Conservation (phyloP, 83 land plant species). For the Thuja plicata region DNA sequence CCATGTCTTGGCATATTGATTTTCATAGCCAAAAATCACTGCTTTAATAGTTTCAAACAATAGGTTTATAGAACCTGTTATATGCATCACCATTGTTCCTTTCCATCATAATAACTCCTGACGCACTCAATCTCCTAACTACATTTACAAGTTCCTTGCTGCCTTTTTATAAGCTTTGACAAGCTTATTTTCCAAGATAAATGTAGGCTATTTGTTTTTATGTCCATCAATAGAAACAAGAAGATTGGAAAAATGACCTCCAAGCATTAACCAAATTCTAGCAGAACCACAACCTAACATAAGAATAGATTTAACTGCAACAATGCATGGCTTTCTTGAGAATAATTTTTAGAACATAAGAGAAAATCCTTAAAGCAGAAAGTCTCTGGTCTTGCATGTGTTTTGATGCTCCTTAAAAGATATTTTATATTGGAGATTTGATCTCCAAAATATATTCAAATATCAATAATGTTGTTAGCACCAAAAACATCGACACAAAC, state of each 20-base stretch:
- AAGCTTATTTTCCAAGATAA: conserved; percentile 26
- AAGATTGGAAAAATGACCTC: conserved; percentile 47
- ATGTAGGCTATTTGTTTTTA: conserved; percentile 44
- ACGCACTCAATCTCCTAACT: conserved; percentile 26
- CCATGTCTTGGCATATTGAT: conserved; percentile 26
- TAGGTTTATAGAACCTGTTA: conserved; percentile 63
- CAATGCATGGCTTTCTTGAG: conserved; percentile 48
- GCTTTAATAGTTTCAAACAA: conserved; percentile 78
- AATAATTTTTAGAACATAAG: conserved; percentile 61
- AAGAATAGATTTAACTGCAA: conserved; percentile 59
- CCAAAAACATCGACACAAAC: too few species aligned
- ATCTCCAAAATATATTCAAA: conserved; percentile 23
- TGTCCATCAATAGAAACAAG: conserved; percentile 88
- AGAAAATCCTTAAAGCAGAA: conserved; percentile 95
- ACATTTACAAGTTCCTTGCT: conserved; percentile 47
- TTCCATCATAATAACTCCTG: conserved; percentile 73
- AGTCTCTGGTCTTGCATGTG: conserved; percentile 84
- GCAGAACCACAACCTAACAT: conserved; percentile 90
- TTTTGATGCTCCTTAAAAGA: conserved; percentile 75
- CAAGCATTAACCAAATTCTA: conserved; percentile 82
- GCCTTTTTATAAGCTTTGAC: conserved; percentile 69
- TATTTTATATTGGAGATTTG: conserved; percentile 45
- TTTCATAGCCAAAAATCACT: conserved; percentile 33
- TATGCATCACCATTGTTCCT: conserved; percentile 85
- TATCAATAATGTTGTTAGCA: conserved; percentile 37